Percentiles rank a stretch among this genome's conserved stretches.
Evolutionary conservation across 352 stramenopile genomes (phyloP).

Genomic region (Phytophthora tubulina): DNA sequence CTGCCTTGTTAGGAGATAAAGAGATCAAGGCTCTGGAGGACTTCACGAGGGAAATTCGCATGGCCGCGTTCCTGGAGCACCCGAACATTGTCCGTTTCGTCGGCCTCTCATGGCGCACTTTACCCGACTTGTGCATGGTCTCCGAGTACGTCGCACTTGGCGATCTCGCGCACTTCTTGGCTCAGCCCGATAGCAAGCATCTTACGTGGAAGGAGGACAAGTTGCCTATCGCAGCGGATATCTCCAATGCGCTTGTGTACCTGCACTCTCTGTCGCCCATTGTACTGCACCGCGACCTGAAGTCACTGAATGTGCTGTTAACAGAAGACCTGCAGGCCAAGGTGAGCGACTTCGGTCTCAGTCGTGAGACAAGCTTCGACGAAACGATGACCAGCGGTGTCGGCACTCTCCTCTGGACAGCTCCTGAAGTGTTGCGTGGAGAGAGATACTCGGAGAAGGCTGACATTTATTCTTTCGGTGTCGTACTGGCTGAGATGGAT

Average conservation of each 20-base stretch:
- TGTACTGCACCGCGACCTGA: slow-evolving; percentile 59
- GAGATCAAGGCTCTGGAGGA: slow-evolving; percentile 42
- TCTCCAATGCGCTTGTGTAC: slow-evolving; percentile 62
- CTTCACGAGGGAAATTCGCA: slow-evolving; percentile 61
- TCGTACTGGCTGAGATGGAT: slow-evolving; percentile 77
- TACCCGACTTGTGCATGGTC: slow-evolving; percentile 58
- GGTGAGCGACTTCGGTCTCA: slow-evolving; percentile 61
- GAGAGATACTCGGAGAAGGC: slow-evolving; percentile 69
- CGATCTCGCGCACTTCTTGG: slow-evolving; percentile 51
- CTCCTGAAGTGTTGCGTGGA: slow-evolving; percentile 61
- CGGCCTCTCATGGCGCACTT: slow-evolving; percentile 55
- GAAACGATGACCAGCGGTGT: slow-evolving; percentile 57
- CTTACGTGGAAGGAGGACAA: slow-evolving; percentile 56
- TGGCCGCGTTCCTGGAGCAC: slow-evolving; percentile 58
- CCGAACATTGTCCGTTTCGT: slow-evolving; percentile 65
- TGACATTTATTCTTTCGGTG: slow-evolving; percentile 76
- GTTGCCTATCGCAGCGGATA: slow-evolving; percentile 48
- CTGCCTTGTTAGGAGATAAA: slow-evolving; percentile 35
- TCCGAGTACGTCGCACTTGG: slow-evolving; percentile 53
- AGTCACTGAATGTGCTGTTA: slow-evolving; percentile 60
- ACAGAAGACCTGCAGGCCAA: slow-evolving; percentile 54
- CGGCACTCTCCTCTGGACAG: slow-evolving; percentile 57
- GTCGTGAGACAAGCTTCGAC: slow-evolving; percentile 46
- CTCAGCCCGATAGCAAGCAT: slow-evolving; percentile 39
- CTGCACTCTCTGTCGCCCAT: slow-evolving; percentile 59